These are phyloP conservation scores for Ophiostoma quercus DNA, from an alignment of 2,329 filamentous ascomycete genomes.

Conservation along the genomic window DNA sequence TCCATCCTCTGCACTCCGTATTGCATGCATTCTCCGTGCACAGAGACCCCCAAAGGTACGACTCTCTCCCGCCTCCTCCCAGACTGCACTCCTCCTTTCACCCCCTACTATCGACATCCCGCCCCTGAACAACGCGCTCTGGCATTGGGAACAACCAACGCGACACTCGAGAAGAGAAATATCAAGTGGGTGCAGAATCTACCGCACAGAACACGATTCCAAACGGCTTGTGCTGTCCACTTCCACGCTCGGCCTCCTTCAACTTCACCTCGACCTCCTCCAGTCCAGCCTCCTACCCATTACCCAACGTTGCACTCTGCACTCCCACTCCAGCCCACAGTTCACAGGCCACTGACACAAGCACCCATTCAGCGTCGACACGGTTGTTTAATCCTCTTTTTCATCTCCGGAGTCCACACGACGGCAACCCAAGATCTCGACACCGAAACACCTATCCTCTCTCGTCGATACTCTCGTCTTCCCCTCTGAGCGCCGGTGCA, in stretches of 20 bases:
- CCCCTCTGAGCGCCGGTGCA: slow-evolving; percentile 1
- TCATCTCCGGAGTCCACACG: not conserved
- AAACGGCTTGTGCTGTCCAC: not conserved
- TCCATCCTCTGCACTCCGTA: slow-evolving; percentile 5
- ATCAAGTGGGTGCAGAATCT: not conserved
- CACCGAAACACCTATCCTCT: not conserved
- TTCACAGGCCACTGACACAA: not conserved
- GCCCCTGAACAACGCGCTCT: slow-evolving; percentile 19
- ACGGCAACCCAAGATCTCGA: slow-evolving; percentile 6
- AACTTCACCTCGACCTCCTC: not conserved
- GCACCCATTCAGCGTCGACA: not conserved
- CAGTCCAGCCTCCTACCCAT: not conserved
- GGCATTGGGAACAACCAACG: slow-evolving; percentile 14
- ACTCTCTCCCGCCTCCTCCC: slow-evolving; percentile 5
- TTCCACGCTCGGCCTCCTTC: slow-evolving; percentile 2
- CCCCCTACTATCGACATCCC: slow-evolving; percentile 9
- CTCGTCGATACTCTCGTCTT: not conserved
- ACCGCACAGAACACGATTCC: slow-evolving; percentile 1
- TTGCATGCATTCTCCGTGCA: slow-evolving; percentile 5
- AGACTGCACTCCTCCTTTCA: not conserved
- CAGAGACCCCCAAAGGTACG: slow-evolving; percentile 1
- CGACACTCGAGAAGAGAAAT: not conserved
- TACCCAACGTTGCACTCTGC: slow-evolving; percentile 8
- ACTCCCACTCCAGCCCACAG: not conserved
- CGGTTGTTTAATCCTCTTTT: not conserved